Evolutionary conservation across 2,329 filamentous ascomycete genomes (phyloP).

Genomic region (Fusarium penzigii): DNA sequence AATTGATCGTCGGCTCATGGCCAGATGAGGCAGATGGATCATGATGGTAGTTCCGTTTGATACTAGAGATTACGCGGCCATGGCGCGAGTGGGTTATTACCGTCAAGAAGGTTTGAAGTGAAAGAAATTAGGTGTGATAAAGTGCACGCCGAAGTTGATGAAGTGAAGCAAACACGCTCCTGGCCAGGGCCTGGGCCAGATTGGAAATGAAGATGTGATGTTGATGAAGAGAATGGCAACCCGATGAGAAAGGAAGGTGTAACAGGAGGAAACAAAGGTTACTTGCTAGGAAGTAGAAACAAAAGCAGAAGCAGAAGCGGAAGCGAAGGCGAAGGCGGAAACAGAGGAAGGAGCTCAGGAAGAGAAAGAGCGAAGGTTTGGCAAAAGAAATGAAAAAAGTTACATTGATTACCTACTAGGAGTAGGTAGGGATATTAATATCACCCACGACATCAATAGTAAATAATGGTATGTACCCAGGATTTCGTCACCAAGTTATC

Average conservation of each 20-base stretch:
- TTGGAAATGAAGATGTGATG: too few relatives aligned
- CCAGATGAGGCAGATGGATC: neutral
- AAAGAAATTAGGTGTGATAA: too few relatives aligned
- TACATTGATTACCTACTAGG: neutral
- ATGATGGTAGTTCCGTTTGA: neutral
- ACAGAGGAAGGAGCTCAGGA: neutral
- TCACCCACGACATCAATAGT: too few relatives aligned
- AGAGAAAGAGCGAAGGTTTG: neutral
- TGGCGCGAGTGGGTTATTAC: neutral
- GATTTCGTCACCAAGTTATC: too few relatives aligned
- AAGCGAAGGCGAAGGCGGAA: neutral
- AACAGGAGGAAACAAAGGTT: too few relatives aligned
- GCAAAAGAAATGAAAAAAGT: neutral
- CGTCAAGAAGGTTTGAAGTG: too few relatives aligned
- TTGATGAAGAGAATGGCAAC: too few relatives aligned
- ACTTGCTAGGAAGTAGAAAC: too few relatives aligned
- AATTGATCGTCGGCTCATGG: neutral
- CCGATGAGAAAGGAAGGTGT: too few relatives aligned
- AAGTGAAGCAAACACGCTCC: neutral
- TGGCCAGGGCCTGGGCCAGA: too few relatives aligned
- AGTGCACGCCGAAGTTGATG: neutral
- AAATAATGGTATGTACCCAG: too few relatives aligned
- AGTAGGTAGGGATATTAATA: too few relatives aligned
- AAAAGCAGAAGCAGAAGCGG: neutral
- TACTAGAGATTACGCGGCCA: conserved; percentile 1